Conservation (phyloP, 257 asterid species). For the Solanum megistacrolobum region DNA sequence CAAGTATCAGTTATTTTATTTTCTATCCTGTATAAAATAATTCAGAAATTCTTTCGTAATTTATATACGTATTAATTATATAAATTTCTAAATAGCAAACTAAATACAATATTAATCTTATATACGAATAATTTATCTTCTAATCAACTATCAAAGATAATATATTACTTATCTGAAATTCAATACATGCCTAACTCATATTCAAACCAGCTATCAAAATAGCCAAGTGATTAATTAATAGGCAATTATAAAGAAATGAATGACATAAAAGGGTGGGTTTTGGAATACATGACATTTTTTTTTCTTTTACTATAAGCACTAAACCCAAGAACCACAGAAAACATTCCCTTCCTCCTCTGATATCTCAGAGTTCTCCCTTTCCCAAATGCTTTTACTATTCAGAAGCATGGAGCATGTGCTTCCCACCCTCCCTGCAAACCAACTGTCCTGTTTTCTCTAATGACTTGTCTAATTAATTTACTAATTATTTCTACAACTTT, state of each 20-base stretch:
- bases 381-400: background rate
- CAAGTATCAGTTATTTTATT: fast-evolving
- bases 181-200: background rate
- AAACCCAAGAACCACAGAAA: constrained; percentile 19
- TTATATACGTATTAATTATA: too few species aligned
- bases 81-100: too few species aligned
- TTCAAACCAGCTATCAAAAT: background rate
- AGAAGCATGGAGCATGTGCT: constrained; percentile 51
- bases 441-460: constrained; percentile 20
- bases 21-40: too few species aligned
- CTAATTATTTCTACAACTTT: background rate
- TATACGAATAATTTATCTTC: too few species aligned
- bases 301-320: constrained; percentile 13
- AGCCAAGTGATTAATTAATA: background rate
- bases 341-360: background rate
- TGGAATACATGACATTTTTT: constrained; percentile 66
- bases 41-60: too few species aligned
- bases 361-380: background rate
- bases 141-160: too few species aligned
- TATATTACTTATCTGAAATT: too few species aligned
- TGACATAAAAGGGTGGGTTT: constrained; percentile 1
- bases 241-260: constrained; percentile 25
- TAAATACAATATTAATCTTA: too few species aligned
- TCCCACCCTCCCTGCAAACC: constrained; percentile 56
- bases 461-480: constrained; percentile 12